Evolutionary conservation across 2,329 filamentous ascomycete species (phyloP).

Genomic region (Fusarium sp.): DNA sequence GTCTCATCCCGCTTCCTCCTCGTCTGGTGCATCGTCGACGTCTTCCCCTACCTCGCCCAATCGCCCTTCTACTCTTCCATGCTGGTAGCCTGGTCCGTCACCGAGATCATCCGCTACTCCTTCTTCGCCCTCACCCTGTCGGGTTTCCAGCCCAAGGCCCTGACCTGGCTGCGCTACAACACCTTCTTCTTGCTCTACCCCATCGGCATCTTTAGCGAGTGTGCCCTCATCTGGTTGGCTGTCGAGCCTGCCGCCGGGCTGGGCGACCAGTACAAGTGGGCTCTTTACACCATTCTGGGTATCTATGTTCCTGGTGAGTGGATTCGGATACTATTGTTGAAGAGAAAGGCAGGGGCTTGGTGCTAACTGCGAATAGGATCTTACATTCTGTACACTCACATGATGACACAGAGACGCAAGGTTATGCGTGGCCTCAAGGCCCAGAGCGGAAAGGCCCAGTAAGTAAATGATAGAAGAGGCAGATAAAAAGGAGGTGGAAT

Average conservation of each 20-base stretch:
- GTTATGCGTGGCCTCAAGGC: slow-evolving; percentile 70
- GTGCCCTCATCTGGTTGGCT: slow-evolving; percentile 76
- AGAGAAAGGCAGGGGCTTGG: neutral
- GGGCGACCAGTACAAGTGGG: slow-evolving; percentile 61
- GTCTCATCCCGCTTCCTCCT: slow-evolving; percentile 86
- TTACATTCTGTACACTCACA: slow-evolving; percentile 89
- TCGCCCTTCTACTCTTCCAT: slow-evolving; percentile 74
- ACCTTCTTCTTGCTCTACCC: slow-evolving; percentile 95
- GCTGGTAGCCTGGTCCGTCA: slow-evolving; percentile 86
- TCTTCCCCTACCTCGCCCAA: slow-evolving; percentile 71
- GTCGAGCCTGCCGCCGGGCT: slow-evolving; percentile 63
- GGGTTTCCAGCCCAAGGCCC: slow-evolving; percentile 65
- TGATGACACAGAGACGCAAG: slow-evolving; percentile 90
- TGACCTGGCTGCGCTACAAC: slow-evolving; percentile 88
- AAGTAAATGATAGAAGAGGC: slow-evolving; percentile 16
- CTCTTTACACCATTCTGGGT: slow-evolving; percentile 69
- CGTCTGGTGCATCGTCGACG: slow-evolving; percentile 82
- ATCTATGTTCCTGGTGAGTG: slow-evolving; percentile 81
- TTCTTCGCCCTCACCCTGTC: slow-evolving; percentile 83
- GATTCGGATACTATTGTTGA: neutral
- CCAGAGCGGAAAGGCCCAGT: slow-evolving; percentile 53
- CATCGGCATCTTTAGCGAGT: slow-evolving; percentile 88
- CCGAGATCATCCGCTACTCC: slow-evolving; percentile 91
- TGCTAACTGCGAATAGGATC: slow-evolving; percentile 57
- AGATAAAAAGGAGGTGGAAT: neutral